These are phyloP conservation scores for Saccharata proteae DNA, from an alignment of 2,329 filamentous ascomycete species.

Conservation along the genomic window DNA sequence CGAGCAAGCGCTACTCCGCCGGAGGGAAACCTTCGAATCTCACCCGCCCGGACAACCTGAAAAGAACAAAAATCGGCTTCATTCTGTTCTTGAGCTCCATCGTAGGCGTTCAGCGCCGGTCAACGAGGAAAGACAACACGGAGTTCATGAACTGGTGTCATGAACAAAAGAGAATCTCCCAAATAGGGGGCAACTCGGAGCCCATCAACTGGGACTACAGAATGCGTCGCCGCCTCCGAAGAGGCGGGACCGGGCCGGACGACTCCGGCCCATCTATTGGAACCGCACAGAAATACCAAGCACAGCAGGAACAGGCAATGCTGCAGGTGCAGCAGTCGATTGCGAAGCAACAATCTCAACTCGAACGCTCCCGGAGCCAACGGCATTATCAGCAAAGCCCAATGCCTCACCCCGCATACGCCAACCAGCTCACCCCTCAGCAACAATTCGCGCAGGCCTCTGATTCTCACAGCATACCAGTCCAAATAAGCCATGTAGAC, in stretches of 20 bases:
- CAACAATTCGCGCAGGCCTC: conserved; percentile 34
- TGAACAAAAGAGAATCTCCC: too few species aligned
- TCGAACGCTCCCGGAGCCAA: conserved; percentile 65
- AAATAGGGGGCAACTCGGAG: too few species aligned
- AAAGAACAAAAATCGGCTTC: conserved; percentile 28
- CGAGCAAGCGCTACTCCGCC: conserved; percentile 29
- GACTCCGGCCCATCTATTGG: conserved; percentile 4
- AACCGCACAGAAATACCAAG: conserved; percentile 38
- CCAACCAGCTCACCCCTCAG: too few species aligned
- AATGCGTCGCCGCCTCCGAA: too few species aligned
- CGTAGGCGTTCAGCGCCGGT: conserved; percentile 62
- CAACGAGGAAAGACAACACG: too few species aligned
- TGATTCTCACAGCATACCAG: too few species aligned
- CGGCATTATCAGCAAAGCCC: conserved; percentile 19
- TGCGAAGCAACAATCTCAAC: conserved; percentile 38
- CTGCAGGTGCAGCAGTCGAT: conserved; percentile 68
- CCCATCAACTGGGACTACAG: too few species aligned
- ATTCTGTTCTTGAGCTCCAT: conserved; percentile 27
- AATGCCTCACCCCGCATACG: conserved; percentile 18
- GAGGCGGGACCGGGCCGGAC: too few species aligned
- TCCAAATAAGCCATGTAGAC: too few species aligned
- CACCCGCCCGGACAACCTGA: conserved; percentile 22
- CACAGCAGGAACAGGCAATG: conserved; percentile 80
- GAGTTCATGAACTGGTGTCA: too few species aligned
- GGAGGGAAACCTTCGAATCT: conserved; percentile 22